Evolutionary conservation across 2,329 filamentous ascomycete genomes (phyloP).

Genomic region (Sarocladium strictum): DNA sequence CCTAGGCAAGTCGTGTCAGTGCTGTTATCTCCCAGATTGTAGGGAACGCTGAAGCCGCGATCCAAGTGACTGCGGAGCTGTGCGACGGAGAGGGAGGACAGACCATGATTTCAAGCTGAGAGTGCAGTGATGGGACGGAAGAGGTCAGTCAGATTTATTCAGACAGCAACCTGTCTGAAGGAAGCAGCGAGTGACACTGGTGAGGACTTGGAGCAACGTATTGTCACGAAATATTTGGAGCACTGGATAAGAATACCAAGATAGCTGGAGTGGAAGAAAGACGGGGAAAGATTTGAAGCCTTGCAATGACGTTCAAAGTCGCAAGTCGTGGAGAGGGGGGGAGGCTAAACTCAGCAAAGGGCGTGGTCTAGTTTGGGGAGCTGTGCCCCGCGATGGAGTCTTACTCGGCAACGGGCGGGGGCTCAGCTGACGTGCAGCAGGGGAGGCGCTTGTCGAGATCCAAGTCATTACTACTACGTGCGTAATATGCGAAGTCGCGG

Average conservation of each 20-base stretch:
- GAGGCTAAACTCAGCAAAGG: neutral
- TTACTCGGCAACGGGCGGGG: conserved; percentile 6
- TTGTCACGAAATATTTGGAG: no score
- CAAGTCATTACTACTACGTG: neutral
- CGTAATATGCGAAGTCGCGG: no score
- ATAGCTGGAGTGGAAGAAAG: no score
- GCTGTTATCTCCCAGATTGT: neutral
- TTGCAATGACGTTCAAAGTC: neutral
- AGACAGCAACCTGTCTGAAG: neutral
- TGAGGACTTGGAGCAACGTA: no score
- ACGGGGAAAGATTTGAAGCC: neutral
- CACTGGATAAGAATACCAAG: no score
- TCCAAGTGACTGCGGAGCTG: neutral
- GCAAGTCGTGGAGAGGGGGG: neutral
- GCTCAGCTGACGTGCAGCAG: neutral
- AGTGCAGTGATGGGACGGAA: neutral
- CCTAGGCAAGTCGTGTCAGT: neutral
- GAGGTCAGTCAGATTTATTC: neutral
- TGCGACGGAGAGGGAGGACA: neutral
- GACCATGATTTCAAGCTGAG: conserved; percentile 3
- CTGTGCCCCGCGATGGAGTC: conserved; percentile 8
- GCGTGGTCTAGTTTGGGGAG: neutral
- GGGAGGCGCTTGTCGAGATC: neutral
- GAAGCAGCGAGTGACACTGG: neutral
- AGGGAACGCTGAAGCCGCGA: neutral